These are phyloP conservation scores for Plasmodium knowlesi DNA, from an alignment of 169 alveolate genomes.

Conservation along the genomic window DNA sequence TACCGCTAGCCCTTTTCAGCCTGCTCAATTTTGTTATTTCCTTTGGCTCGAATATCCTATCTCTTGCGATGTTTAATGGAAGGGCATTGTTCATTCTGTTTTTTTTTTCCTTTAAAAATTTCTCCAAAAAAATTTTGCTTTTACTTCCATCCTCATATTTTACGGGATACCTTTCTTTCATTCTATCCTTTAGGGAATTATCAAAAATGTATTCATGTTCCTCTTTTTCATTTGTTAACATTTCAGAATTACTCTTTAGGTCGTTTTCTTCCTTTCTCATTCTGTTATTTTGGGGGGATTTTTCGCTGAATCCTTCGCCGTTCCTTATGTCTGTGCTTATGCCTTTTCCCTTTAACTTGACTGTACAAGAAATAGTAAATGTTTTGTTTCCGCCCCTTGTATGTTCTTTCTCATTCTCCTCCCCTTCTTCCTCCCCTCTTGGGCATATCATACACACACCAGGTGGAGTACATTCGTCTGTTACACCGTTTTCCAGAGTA, in stretches of 20 bases:
- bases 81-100: background rate
- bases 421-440: background rate
- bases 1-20: background rate
- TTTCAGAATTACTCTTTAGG: background rate
- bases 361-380: background rate
- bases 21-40: constrained; percentile 4
- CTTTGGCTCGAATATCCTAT: background rate
- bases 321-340: background rate
- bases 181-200: background rate
- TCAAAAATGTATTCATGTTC: background rate
- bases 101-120: background rate
- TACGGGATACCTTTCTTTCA: background rate
- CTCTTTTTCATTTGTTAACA: background rate
- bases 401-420: background rate
- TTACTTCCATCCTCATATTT: background rate
- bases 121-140: background rate
- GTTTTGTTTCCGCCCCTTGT: background rate
- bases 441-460: background rate
- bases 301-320: background rate
- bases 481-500: background rate
- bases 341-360: background rate
- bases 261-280: background rate
- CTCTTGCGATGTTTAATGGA: background rate
- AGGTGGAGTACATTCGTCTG: background rate
- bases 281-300: background rate